Percentiles rank a stretch among this genome's conserved stretches.
These are phyloP conservation scores for Exsudoporus floridanus DNA, from an alignment of 1,284 basidiomycete species.

Conservation along the genomic window DNA sequence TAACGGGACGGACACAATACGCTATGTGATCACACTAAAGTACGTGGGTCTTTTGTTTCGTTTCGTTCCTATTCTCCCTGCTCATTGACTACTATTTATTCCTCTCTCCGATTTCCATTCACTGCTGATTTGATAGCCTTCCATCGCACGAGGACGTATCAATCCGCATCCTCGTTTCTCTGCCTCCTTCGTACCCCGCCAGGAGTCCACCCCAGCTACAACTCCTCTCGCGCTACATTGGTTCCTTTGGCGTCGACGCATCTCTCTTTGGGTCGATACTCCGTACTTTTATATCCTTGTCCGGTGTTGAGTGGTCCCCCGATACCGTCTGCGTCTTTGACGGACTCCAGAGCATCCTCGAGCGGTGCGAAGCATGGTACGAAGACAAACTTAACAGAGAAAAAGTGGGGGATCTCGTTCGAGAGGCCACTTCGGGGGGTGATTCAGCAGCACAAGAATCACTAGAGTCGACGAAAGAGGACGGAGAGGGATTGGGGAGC, in stretches of 20 bases:
- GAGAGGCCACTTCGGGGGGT: constrained; percentile 52
- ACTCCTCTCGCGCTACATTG: constrained; percentile 83
- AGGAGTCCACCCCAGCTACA: constrained; percentile 78
- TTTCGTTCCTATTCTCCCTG: not conserved
- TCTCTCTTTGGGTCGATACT: constrained; percentile 75
- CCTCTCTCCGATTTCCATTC: constrained; percentile 38
- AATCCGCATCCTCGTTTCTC: constrained; percentile 70
- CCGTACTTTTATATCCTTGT: constrained; percentile 77
- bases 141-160: constrained; percentile 57
- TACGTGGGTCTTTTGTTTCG: constrained; percentile 29
- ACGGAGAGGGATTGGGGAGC: not conserved
- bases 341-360: constrained; percentile 76
- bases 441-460: constrained; percentile 17
- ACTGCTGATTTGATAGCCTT: constrained; percentile 12
- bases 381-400: constrained; percentile 57
- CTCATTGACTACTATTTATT: not conserved
- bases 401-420: constrained; percentile 54
- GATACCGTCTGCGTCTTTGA: constrained; percentile 87
- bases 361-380: constrained; percentile 71
- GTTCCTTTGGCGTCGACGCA: constrained; percentile 72
- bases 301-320: constrained; percentile 71
- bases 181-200: constrained; percentile 72
- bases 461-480: not conserved
- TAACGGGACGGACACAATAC: constrained; percentile 41
- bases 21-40: constrained; percentile 63